Conservation (phyloP, 345 rosid species). For the Raphanus sativus region DNA sequence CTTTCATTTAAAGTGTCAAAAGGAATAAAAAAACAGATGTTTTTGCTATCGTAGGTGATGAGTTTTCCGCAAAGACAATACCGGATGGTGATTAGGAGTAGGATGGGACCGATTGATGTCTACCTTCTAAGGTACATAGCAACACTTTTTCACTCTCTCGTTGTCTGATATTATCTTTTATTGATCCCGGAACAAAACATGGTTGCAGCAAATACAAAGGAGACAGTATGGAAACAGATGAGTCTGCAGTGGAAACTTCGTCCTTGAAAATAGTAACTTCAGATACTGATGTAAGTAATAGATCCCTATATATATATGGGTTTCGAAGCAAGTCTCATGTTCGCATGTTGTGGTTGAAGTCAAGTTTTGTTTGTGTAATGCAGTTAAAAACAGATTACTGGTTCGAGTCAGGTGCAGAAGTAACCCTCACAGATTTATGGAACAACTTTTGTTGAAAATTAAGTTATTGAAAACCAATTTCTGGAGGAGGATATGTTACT, state of each 20-base stretch:
- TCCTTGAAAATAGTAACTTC: conserved; percentile 59
- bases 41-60: conserved; percentile 46
- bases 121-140: conserved; percentile 57
- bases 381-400: conserved; percentile 72
- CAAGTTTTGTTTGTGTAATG: conserved; percentile 11
- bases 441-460: conserved; percentile 29
- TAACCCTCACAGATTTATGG: conserved; percentile 65
- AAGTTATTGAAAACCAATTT: conserved; percentile 24
- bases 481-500: background rate
- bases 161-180: background rate
- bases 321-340: background rate
- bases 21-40: background rate
- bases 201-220: conserved; percentile 51
- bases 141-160: background rate
- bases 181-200: conserved; percentile 25
- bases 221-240: conserved; percentile 40
- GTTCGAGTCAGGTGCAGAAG: conserved; percentile 55
- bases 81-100: conserved; percentile 67
- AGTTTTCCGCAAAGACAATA: conserved; percentile 54
- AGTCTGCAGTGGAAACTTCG: conserved; percentile 39
- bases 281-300: conserved; percentile 52
- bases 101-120: conserved; percentile 63
- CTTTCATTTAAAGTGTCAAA: background rate
- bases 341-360: background rate
- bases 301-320: background rate